phyloP scores from a whole-genome alignment of 1,284 basidiomycete genomes.

The Meira miltonrushii region DNA sequence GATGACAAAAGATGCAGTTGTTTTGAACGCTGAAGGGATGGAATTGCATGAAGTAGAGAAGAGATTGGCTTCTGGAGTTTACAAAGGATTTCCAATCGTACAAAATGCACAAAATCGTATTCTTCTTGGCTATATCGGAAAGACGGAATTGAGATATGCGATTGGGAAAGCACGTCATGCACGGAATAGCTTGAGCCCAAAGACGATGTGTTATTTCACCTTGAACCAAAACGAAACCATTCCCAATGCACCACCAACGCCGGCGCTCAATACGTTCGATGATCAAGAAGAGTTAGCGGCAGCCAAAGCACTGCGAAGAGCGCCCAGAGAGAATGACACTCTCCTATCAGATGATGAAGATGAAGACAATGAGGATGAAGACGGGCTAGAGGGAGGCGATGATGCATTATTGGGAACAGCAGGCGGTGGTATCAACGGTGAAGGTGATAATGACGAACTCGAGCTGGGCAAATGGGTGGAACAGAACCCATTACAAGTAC shows the following conservation, averaged over 20 bases:
- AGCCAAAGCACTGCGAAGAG: not conserved
- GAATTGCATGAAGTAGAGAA: conserved; percentile 65
- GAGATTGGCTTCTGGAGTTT: conserved; percentile 53
- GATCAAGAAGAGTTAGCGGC: conserved; percentile 5
- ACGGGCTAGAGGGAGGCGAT: conserved; percentile 14
- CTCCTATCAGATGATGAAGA: conserved; percentile 22
- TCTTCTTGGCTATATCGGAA: conserved; percentile 80
- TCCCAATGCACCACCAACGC: conserved; percentile 13
- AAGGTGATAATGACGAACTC: conserved; percentile 31
- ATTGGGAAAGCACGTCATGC: conserved; percentile 60
- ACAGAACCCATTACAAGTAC: conserved; percentile 84
- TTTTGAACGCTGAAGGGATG: conserved; percentile 71
- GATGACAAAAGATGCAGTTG: conserved; percentile 75
- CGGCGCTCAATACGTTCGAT: conserved; percentile 5
- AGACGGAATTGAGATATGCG: conserved; percentile 77
- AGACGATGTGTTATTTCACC: conserved; percentile 40
- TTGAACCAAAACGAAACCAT: not conserved
- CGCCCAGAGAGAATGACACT: not conserved
- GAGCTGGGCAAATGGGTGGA: conserved; percentile 47
- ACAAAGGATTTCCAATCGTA: conserved; percentile 89
- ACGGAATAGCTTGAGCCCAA: conserved; percentile 19
- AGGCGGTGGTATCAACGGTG: conserved; percentile 29
- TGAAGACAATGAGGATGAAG: conserved; percentile 10
- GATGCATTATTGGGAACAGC: conserved; percentile 25
- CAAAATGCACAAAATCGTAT: conserved; percentile 58